These are phyloP conservation scores for Suillus americanus DNA, from an alignment of 768 basidiomycete genomes.

Conservation along the genomic window DNA sequence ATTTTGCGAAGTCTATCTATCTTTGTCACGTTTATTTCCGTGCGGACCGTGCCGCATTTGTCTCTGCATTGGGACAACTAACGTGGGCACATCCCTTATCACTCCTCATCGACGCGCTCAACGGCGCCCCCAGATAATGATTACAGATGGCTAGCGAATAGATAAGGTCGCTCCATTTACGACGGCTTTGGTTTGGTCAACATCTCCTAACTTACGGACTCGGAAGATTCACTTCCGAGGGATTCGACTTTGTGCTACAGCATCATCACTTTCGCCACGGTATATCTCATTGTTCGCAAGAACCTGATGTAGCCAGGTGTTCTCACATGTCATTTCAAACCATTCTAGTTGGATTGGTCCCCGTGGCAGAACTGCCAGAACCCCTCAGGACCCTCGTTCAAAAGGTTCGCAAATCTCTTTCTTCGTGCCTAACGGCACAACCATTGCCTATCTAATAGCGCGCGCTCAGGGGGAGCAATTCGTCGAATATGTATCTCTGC, in stretches of 20 bases:
- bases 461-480: neutral
- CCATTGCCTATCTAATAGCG: neutral
- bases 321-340: neutral
- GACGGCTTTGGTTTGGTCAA: neutral
- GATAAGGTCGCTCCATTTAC: neutral
- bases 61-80: neutral
- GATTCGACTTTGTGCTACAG: neutral
- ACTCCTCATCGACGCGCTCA: neutral
- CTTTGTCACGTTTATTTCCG: slow-evolving; percentile 3
- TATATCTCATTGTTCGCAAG: neutral
- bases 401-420: neutral
- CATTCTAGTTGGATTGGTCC: neutral
- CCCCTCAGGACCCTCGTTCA: neutral
- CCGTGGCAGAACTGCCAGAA: neutral
- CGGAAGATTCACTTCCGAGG: neutral
- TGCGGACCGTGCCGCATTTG: neutral
- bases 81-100: neutral
- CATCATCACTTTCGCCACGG: neutral
- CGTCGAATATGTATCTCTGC: neutral
- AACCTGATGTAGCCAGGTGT: neutral
- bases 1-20: slow-evolving; percentile 13
- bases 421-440: neutral
- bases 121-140: neutral
- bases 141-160: neutral
- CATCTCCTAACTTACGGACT: neutral